Evolutionary conservation across 768 basidiomycete species (phyloP).

Genomic region (Tulasnella sp.): DNA sequence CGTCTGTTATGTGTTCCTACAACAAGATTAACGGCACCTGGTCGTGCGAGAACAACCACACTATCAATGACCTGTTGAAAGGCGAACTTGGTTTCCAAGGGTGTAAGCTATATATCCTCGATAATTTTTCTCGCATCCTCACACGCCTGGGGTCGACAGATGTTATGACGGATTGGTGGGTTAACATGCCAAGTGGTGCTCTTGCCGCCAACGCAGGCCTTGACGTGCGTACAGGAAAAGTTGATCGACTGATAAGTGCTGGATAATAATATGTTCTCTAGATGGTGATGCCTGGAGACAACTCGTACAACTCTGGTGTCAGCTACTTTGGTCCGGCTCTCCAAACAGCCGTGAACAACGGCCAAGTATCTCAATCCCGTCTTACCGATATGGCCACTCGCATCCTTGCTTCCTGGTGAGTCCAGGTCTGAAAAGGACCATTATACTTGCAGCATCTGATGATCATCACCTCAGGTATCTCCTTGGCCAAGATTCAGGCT

Average conservation of each 20-base stretch:
- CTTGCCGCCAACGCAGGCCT: conserved; percentile 57
- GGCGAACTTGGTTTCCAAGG: conserved; percentile 37
- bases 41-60: conserved; percentile 33
- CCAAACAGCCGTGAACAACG: conserved; percentile 56
- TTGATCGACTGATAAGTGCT: background rate
- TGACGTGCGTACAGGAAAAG: conserved; percentile 46
- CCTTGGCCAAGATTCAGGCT: conserved; percentile 61
- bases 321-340: conserved; percentile 55
- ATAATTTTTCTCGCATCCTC: background rate
- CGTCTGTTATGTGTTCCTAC: conserved; percentile 48
- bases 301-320: conserved; percentile 40
- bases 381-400: conserved; percentile 69
- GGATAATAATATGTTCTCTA: background rate
- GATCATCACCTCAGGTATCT: conserved; percentile 54
- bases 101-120: conserved; percentile 1
- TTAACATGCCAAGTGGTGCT: conserved; percentile 48
- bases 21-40: conserved; percentile 35
- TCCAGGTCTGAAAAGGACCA: conserved; percentile 35
- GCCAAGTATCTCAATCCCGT: conserved; percentile 54
- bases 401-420: conserved; percentile 62
- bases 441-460: background rate
- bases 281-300: conserved; percentile 66
- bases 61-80: conserved; percentile 36
- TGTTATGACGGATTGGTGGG: conserved; percentile 53
- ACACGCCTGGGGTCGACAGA: background rate